Conservation (phyloP, 768 basidiomycete genomes). For the Leccinellum rugosiceps region DNA sequence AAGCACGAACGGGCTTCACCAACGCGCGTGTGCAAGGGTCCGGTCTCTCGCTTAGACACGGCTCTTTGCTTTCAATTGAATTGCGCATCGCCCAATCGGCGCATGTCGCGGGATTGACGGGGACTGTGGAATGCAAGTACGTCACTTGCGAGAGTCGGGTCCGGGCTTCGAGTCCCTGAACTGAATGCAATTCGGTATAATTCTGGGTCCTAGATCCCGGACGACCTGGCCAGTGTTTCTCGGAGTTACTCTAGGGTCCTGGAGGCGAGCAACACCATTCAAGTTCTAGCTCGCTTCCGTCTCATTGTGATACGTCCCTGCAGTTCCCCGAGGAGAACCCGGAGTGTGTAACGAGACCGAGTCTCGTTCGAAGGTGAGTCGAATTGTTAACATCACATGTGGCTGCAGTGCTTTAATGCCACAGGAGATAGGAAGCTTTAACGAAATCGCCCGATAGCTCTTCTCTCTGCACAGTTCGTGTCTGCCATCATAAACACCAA, state of each 20-base stretch:
- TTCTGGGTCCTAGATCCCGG: not conserved
- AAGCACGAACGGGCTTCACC: not conserved
- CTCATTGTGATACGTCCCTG: not conserved
- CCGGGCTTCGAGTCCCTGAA: not conserved
- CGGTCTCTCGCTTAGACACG: not conserved
- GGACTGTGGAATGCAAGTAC: not conserved
- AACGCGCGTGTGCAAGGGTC: not conserved
- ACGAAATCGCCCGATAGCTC: not conserved
- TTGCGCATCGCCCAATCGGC: not conserved
- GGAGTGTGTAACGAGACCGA: not conserved
- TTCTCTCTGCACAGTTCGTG: not conserved
- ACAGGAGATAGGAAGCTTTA: not conserved
- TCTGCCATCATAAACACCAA: not conserved
- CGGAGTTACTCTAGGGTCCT: not conserved
- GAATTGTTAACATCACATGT: not conserved
- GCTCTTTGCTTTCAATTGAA: not conserved
- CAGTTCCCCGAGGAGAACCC: slow-evolving; percentile 10
- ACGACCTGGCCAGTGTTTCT: not conserved
- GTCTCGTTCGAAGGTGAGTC: not conserved
- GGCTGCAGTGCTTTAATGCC: not conserved
- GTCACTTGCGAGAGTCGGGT: not conserved
- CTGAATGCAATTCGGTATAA: not conserved
- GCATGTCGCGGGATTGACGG: not conserved
- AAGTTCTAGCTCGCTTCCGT: not conserved
- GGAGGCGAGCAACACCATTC: not conserved